Conservation (phyloP, 2,329 filamentous ascomycete genomes). For the Saccharata proteae region DNA sequence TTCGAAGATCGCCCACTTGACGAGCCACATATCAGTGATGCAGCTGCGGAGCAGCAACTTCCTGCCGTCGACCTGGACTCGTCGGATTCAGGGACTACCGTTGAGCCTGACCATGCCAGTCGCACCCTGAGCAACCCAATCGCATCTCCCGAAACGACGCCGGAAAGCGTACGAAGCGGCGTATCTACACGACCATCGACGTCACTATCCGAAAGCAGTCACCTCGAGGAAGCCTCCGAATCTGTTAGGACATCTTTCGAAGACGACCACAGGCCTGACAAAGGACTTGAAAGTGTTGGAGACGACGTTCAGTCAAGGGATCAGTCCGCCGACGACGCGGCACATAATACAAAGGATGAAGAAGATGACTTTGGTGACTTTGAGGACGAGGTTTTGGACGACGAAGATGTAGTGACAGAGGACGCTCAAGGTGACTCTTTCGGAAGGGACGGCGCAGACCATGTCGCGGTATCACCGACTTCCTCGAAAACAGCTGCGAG, state of each 20-base stretch:
- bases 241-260: constrained; percentile 27
- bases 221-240: constrained; percentile 17
- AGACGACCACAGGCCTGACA: constrained; percentile 14
- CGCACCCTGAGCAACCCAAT: not conserved
- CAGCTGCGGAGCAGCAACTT: too few relatives aligned
- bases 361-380: constrained; percentile 14
- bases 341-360: not conserved
- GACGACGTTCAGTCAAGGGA: not conserved
- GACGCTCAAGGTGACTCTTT: not conserved
- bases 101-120: constrained; percentile 14
- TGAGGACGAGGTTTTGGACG: constrained; percentile 10
- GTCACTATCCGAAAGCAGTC: constrained; percentile 24
- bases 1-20: too few relatives aligned
- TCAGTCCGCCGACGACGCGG: not conserved
- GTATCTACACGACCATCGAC: constrained; percentile 22
- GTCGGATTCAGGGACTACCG: constrained; percentile 21
- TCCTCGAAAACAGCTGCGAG: not conserved
- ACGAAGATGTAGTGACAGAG: constrained; percentile 6
- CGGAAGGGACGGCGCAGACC: too few relatives aligned
- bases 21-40: too few relatives aligned
- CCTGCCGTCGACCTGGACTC: too few relatives aligned
- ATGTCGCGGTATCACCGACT: too few relatives aligned
- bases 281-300: too few relatives aligned
- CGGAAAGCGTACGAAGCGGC: constrained; percentile 9
- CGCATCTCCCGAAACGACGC: not conserved